phyloP scores from a whole-genome alignment of 2,329 filamentous ascomycete genomes.

The Fusarium sp. region DNA sequence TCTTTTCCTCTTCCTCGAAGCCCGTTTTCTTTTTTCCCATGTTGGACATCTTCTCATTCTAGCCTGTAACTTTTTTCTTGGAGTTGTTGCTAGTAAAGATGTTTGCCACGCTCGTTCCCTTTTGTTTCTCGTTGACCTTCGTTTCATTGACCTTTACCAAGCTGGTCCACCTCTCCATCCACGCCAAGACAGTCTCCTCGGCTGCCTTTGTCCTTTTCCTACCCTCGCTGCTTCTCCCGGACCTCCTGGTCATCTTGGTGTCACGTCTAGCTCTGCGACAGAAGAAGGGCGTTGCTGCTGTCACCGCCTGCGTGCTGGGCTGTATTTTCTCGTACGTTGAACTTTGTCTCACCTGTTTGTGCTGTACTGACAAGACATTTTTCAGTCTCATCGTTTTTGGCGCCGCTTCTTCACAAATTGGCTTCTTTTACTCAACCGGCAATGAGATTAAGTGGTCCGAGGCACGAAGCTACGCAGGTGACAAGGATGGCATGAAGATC shows the following conservation, averaged over 20 bases:
- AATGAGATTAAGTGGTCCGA: constrained; percentile 48
- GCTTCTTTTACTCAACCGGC: constrained; percentile 47
- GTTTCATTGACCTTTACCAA: constrained; percentile 45
- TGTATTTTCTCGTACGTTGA: constrained; percentile 42
- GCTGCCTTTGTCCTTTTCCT: constrained; percentile 42
- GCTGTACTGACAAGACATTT: neutral
- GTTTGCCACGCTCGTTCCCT: constrained; percentile 40
- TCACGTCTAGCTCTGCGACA: constrained; percentile 44
- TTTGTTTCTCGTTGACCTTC: constrained; percentile 44
- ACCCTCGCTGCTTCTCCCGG: constrained; percentile 44
- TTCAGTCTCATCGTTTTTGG: constrained; percentile 41
- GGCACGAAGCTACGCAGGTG: constrained; percentile 42
- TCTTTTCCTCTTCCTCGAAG: neutral
- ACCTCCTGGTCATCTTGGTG: constrained; percentile 40
- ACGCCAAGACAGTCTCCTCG: constrained; percentile 40
- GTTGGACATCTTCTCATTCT: constrained; percentile 1
- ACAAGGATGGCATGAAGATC: constrained; percentile 46
- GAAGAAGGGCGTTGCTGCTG: constrained; percentile 38
- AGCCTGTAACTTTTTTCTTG: neutral
- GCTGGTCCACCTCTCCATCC: constrained; percentile 43
- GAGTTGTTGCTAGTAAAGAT: constrained; percentile 17
- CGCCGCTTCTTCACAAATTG: constrained; percentile 46
- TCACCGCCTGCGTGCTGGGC: constrained; percentile 35
- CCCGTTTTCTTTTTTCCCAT: constrained; percentile 2
- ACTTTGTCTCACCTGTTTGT: neutral